These are phyloP conservation scores for Trifolium fragiferum DNA, from an alignment of 306 rosid species.

Conservation along the genomic window DNA sequence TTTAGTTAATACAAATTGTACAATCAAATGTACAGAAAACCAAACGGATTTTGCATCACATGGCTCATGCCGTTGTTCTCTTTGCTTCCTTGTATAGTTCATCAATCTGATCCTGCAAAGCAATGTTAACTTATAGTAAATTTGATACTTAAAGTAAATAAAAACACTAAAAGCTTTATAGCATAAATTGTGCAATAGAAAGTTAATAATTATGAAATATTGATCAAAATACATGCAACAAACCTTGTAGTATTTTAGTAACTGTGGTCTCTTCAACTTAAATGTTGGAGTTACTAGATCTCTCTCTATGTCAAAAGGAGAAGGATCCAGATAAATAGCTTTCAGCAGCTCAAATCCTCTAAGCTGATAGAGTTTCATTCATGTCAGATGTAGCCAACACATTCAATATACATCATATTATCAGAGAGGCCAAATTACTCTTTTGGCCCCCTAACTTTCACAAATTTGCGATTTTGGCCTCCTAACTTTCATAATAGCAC, in stretches of 20 bases:
- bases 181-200: background rate
- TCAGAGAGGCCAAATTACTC: background rate
- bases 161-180: background rate
- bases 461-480: too few relatives aligned
- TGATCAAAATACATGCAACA: background rate
- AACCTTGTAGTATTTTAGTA: constrained; percentile 81
- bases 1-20: background rate
- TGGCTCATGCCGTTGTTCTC: constrained; percentile 52
- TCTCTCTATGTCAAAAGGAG: constrained; percentile 87
- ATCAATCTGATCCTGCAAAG: constrained; percentile 69
- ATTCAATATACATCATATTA: constrained; percentile 16
- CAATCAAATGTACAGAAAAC: constrained; percentile 37
- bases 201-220: background rate
- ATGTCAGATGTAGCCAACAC: constrained; percentile 43
- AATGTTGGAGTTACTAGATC: constrained; percentile 90
- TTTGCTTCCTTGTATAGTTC: constrained; percentile 72
- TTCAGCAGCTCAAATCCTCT: constrained; percentile 89
- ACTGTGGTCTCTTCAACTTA: constrained; percentile 85
- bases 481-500: too few relatives aligned
- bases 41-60: constrained; percentile 28
- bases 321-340: constrained; percentile 84
- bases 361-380: constrained; percentile 58
- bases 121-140: background rate
- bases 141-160: too few relatives aligned
- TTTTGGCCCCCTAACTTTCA: too few relatives aligned